These are phyloP conservation scores for Lactarius psammicola DNA, from an alignment of 768 basidiomycete genomes.

Conservation along the genomic window DNA sequence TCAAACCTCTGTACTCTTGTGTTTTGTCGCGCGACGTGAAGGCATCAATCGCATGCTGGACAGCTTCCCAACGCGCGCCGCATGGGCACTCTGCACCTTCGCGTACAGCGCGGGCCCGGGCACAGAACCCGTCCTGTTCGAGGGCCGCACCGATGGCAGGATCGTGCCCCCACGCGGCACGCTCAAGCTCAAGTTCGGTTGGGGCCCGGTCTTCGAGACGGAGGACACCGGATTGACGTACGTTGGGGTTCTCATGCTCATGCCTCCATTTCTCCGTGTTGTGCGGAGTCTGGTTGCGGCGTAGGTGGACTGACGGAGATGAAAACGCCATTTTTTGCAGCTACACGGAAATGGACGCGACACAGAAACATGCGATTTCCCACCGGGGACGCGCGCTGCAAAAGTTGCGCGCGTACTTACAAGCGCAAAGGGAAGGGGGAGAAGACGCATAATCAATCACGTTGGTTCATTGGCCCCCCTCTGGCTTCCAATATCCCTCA, in stretches of 20 bases:
- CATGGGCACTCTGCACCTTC: constrained; percentile 93
- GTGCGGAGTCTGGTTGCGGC: neutral
- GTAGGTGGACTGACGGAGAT: neutral
- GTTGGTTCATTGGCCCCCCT: neutral
- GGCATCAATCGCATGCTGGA: constrained; percentile 80
- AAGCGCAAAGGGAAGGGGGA: constrained; percentile 16
- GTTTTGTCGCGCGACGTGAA: constrained; percentile 30
- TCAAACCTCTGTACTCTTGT: too few relatives aligned
- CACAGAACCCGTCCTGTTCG: constrained; percentile 74
- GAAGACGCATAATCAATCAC: neutral
- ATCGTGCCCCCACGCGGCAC: constrained; percentile 86
- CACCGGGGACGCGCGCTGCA: constrained; percentile 65
- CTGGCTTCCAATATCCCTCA: neutral
- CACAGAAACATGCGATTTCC: constrained; percentile 62
- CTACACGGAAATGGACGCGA: constrained; percentile 66
- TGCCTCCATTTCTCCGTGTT: constrained; percentile 3
- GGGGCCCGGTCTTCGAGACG: constrained; percentile 87
- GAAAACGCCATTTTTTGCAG: constrained; percentile 33
- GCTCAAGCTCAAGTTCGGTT: constrained; percentile 78
- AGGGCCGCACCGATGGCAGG: constrained; percentile 84
- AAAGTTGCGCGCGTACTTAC: constrained; percentile 49
- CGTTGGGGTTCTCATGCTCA: constrained; percentile 21
- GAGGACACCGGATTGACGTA: constrained; percentile 78
- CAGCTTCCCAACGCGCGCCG: constrained; percentile 72
- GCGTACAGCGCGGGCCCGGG: constrained; percentile 88